Conservation (phyloP, 2,329 filamentous ascomycete genomes). For the Penicillium carneum region DNA sequence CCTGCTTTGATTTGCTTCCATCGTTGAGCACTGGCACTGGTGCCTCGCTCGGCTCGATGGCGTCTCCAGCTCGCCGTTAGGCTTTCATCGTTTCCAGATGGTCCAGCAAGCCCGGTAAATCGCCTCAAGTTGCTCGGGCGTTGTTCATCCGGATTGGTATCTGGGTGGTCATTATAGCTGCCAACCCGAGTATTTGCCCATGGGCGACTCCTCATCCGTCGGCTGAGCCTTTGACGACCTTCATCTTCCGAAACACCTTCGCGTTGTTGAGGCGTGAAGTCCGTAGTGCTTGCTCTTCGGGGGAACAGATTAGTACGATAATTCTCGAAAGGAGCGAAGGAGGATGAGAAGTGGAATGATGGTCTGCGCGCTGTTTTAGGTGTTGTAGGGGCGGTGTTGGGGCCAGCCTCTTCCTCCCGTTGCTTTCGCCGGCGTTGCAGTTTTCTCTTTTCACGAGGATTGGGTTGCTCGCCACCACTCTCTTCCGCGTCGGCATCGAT, state of each 20-base stretch:
- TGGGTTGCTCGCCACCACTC: conserved; percentile 77
- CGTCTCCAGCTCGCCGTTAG: conserved; percentile 63
- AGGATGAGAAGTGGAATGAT: conserved; percentile 55
- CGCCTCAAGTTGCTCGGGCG: conserved; percentile 70
- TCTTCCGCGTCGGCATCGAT: conserved; percentile 82
- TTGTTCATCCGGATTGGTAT: conserved; percentile 61
- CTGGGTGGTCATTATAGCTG: conserved; percentile 59
- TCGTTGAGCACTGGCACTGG: conserved; percentile 76
- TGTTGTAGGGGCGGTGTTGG: conserved; percentile 72
- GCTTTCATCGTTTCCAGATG: conserved; percentile 66
- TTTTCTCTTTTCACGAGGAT: conserved; percentile 66
- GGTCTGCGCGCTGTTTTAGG: conserved; percentile 57
- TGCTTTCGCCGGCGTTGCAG: conserved; percentile 62
- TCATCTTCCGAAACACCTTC: conserved; percentile 78
- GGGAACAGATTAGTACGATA: conserved; percentile 61
- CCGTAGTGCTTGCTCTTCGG: conserved; percentile 71
- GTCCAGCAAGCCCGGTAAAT: conserved; percentile 68
- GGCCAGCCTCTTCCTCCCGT: conserved; percentile 59
- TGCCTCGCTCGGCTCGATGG: conserved; percentile 68
- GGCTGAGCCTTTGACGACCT: conserved; percentile 68
- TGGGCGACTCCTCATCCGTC: conserved; percentile 64
- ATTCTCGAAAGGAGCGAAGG: conserved; percentile 56
- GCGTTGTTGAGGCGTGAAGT: conserved; percentile 62
- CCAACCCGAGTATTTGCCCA: conserved; percentile 61
- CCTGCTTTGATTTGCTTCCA: conserved; percentile 95